Evolutionary conservation across 495 filamentous ascomycete species (phyloP), one percentile per base, ranked within the genome.

Genomic region (Elaphomyces granulatus): DNA sequence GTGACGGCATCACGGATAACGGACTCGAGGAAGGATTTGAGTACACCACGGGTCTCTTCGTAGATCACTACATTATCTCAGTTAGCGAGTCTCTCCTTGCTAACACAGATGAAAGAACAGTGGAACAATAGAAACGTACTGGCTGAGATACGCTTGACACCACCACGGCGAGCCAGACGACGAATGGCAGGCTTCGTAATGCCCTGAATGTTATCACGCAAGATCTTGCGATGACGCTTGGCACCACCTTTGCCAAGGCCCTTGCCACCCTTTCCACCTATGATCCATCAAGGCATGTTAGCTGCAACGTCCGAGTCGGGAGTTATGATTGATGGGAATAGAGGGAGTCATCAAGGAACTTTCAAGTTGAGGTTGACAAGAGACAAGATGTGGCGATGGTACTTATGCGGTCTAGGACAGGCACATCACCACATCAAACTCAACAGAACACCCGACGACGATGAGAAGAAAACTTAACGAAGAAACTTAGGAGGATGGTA

Each of bases 181-280:
- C 75, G 75, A 58, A 81, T 80, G 42, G 75, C 77, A 45, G 77
- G 75, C 64, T 78, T 78, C 56, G 77, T 81, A 59, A 81, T 78
- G 57, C 77, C 77, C 59, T 95, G 88, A 64, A 96, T 94, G 80
- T 95, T 96, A 80, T 96, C 88, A 62, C 88, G 85, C 60, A 98
- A 75, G 72, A 98, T 95, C 81, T 96, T 98, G 55, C 90, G 81
- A 66, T 94, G 86, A 67, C 87, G 87, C 81, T 95, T 95, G 71
- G 88, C 87, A 53, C 93, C 87, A 60, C 87, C 87, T 71, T 95
- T 95, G 55, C 75, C 75, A 60, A 79, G 75, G 54, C 75, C 75
- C 56, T 79, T 79, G 65, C 87, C 87, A 64, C 87, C 87, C 71
- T 93, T 93, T 61, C 85, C 85, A 63, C 85, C 83, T 85, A 53